A percentile compares a stretch with the other conserved stretches of the same genome.
These are phyloP conservation scores for Nemania diffusa DNA, from an alignment of 2,329 filamentous ascomycete species.

Conservation along the genomic window DNA sequence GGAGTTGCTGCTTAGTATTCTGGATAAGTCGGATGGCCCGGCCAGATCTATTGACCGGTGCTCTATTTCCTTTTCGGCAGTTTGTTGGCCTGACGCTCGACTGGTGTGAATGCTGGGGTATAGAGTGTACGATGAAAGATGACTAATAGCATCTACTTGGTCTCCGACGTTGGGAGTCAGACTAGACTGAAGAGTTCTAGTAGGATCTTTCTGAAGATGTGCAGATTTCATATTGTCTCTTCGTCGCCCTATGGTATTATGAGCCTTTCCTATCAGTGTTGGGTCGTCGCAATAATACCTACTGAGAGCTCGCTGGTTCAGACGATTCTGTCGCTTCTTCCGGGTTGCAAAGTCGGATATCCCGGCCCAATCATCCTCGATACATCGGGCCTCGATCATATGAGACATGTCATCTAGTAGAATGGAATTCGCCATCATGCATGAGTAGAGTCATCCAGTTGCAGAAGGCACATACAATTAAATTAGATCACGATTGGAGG, in stretches of 20 bases:
- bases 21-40: background rate
- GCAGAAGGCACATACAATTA: background rate
- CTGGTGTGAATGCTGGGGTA: background rate
- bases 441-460: background rate
- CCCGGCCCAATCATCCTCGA: slow-evolving; percentile 24
- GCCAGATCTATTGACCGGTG: background rate
- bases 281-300: background rate
- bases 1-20: background rate
- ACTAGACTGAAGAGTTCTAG: background rate
- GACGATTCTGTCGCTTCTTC: slow-evolving; percentile 21
- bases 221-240: background rate
- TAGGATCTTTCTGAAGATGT: background rate
- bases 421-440: slow-evolving; percentile 12
- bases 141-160: background rate
- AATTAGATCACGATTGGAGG: background rate
- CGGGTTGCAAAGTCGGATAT: slow-evolving; percentile 13
- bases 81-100: background rate
- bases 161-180: background rate
- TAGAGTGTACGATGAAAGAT: background rate
- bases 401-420: slow-evolving; percentile 20
- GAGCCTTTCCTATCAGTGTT: background rate
- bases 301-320: slow-evolving; percentile 23
- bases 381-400: slow-evolving; percentile 16
- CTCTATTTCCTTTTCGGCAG: background rate
- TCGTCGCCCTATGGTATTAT: slow-evolving; percentile 3